Conservation (phyloP, 352 stramenopile genomes). For the Phytophthora chlamydospora region DNA sequence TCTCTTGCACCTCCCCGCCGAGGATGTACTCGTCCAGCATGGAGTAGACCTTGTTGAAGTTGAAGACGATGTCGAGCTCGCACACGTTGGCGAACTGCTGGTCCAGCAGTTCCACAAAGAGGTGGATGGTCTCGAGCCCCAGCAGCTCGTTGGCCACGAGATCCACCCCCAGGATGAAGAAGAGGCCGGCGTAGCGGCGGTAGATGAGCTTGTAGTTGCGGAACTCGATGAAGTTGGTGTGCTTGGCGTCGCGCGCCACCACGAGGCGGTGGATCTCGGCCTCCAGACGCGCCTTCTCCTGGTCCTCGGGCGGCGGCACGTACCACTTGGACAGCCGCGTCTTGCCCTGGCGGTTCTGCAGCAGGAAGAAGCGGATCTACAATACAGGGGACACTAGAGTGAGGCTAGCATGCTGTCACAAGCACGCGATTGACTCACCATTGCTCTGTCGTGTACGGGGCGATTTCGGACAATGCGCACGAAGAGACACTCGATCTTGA, state of each 20-base stretch:
- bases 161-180: conserved; percentile 98
- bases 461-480: conserved; percentile 12
- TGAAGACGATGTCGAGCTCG: conserved; percentile 97
- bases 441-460: conserved; percentile 1
- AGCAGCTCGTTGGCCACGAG: conserved; percentile 97
- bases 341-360: conserved; percentile 99
- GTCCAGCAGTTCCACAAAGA: conserved; percentile 98
- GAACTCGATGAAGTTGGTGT: conserved; percentile 98
- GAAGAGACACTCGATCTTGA: conserved; percentile 17
- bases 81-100: conserved; percentile 99
- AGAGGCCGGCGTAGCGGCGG: conserved; percentile 97
- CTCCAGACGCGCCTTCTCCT: conserved; percentile 87
- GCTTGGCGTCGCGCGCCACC: conserved; percentile 86
- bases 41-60: conserved; percentile 96
- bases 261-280: conserved; percentile 92
- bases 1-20: conserved; percentile 94
- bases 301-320: conserved; percentile 81
- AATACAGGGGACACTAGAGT: neutral
- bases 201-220: conserved; percentile 99
- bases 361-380: conserved; percentile 97
- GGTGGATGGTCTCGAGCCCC: conserved; percentile 98
- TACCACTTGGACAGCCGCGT: conserved; percentile 99
- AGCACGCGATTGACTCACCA: conserved; percentile 13
- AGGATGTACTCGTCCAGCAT: conserved; percentile 96
- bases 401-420: neutral